A percentile compares a stretch with the other conserved stretches of the same genome.
phyloP scores from a whole-genome alignment of 208 protist species.

The Leishmania turanica region DNA sequence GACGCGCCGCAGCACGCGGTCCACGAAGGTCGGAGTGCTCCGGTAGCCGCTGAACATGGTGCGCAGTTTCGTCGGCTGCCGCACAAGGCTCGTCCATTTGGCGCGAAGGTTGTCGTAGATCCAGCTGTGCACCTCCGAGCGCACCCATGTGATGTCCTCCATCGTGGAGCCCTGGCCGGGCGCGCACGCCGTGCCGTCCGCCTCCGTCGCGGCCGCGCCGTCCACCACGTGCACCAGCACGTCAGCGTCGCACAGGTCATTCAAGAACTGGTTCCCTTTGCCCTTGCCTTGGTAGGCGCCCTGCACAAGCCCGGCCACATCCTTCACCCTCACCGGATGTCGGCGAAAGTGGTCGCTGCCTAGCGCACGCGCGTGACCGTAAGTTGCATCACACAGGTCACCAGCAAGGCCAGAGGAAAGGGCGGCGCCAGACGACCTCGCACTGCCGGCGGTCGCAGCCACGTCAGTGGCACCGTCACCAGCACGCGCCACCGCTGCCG shows the following conservation, averaged over 20 bases:
- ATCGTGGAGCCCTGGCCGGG: slow-evolving; percentile 67
- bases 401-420: slow-evolving; percentile 18
- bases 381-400: slow-evolving; percentile 55
- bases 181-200: slow-evolving; percentile 76
- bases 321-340: slow-evolving; percentile 85
- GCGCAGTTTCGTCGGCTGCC: slow-evolving; percentile 75
- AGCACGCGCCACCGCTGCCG: background rate
- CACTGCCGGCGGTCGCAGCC: background rate
- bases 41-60: slow-evolving; percentile 94
- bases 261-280: slow-evolving; percentile 95
- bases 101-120: slow-evolving; percentile 93
- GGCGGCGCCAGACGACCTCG: background rate
- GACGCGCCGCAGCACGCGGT: slow-evolving; percentile 57
- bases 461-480: background rate
- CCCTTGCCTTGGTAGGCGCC: slow-evolving; percentile 94
- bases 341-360: slow-evolving; percentile 53
- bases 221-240: slow-evolving; percentile 96
- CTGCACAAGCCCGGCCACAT: slow-evolving; percentile 94
- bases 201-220: slow-evolving; percentile 85
- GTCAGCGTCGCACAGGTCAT: slow-evolving; percentile 93
- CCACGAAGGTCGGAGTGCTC: slow-evolving; percentile 74
- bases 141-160: slow-evolving; percentile 93
- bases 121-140: slow-evolving; percentile 92
- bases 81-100: slow-evolving; percentile 77
- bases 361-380: slow-evolving; percentile 56